These are phyloP conservation scores for Talinum fruticosum DNA, from an alignment of 148 eudicot genomes.

Conservation along the genomic window DNA sequence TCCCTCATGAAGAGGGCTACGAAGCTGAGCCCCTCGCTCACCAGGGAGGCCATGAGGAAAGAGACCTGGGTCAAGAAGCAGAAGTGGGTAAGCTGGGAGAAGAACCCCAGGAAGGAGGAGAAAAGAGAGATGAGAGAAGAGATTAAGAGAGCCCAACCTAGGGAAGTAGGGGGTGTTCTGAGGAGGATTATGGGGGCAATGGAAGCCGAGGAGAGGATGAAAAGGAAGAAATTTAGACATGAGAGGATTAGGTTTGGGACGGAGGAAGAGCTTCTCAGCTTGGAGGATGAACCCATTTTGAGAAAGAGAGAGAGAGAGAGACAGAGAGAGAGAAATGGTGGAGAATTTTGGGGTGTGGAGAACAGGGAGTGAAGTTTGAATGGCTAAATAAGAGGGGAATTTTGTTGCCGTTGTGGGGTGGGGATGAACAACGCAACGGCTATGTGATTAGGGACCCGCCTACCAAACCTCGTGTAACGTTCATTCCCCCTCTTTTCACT, in stretches of 20 bases:
- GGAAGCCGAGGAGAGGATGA: slow-evolving; percentile 53
- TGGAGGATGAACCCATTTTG: slow-evolving; percentile 45
- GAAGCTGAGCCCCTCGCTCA: slow-evolving; percentile 44
- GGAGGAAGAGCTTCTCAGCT: slow-evolving; percentile 54
- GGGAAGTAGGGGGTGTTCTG: slow-evolving; percentile 57
- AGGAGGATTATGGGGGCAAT: slow-evolving; percentile 54
- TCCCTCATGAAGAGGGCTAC: slow-evolving; percentile 51
- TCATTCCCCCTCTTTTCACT: slow-evolving; percentile 11
- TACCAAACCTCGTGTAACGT: slow-evolving; percentile 1
- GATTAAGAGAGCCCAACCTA: slow-evolving; percentile 50
- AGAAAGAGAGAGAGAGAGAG: background rate
- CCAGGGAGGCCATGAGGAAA: slow-evolving; percentile 48
- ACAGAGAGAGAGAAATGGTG: background rate
- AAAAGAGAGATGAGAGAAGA: slow-evolving; percentile 48
- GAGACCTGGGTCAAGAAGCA: slow-evolving; percentile 59
- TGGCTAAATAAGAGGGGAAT: slow-evolving; percentile 15
- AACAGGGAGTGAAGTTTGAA: background rate
- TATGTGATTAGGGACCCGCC: slow-evolving; percentile 23
- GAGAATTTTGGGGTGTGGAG: background rate
- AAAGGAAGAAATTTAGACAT: slow-evolving; percentile 50
- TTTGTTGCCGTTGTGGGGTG: slow-evolving; percentile 18
- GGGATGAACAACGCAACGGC: slow-evolving; percentile 24
- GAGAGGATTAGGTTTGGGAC: slow-evolving; percentile 52
- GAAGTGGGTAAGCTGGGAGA: slow-evolving; percentile 48
- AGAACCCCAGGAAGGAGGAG: slow-evolving; percentile 65